Evolutionary conservation across 2,329 filamentous ascomycete genomes (phyloP).

Genomic region (Monascus ruber): DNA sequence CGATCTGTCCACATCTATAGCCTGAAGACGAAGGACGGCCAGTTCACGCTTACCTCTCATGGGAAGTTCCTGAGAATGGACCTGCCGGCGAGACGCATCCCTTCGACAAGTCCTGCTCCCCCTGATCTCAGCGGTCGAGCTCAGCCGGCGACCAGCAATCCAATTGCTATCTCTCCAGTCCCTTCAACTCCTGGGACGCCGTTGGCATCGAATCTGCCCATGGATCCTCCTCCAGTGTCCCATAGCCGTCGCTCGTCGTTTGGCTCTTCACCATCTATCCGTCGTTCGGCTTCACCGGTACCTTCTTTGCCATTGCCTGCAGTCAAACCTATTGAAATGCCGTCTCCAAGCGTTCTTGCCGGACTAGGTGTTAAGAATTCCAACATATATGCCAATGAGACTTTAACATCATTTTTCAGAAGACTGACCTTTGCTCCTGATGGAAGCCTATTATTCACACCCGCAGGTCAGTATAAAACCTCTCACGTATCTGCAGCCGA

Average conservation of each 20-base stretch:
- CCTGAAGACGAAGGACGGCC: constrained; percentile 89
- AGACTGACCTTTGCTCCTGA: constrained; percentile 90
- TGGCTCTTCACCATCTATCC: constrained; percentile 60
- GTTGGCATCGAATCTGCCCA: constrained; percentile 75
- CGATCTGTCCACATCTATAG: constrained; percentile 97
- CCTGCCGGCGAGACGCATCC: constrained; percentile 79
- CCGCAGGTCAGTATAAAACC: constrained; percentile 88
- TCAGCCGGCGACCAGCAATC: constrained; percentile 23
- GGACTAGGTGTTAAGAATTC: constrained; percentile 66
- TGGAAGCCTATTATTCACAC: constrained; percentile 84
- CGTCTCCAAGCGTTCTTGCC: constrained; percentile 58
- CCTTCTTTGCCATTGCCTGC: constrained; percentile 89
- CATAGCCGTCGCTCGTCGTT: constrained; percentile 94
- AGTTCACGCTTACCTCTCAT: constrained; percentile 71
- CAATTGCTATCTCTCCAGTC: constrained; percentile 59
- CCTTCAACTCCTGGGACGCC: constrained; percentile 91
- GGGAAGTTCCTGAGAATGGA: constrained; percentile 85
- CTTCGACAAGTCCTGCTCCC: constrained; percentile 83
- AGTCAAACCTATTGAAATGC: constrained; percentile 86
- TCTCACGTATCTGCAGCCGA: constrained; percentile 58
- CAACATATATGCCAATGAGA: constrained; percentile 91
- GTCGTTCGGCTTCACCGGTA: constrained; percentile 83
- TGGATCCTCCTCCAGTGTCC: constrained; percentile 90
- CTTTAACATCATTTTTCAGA: constrained; percentile 91
- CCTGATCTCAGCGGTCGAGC: constrained; percentile 51